phyloP scores from a whole-genome alignment of 176 grass and related monocot genomes.

The Guadua angustifolia region DNA sequence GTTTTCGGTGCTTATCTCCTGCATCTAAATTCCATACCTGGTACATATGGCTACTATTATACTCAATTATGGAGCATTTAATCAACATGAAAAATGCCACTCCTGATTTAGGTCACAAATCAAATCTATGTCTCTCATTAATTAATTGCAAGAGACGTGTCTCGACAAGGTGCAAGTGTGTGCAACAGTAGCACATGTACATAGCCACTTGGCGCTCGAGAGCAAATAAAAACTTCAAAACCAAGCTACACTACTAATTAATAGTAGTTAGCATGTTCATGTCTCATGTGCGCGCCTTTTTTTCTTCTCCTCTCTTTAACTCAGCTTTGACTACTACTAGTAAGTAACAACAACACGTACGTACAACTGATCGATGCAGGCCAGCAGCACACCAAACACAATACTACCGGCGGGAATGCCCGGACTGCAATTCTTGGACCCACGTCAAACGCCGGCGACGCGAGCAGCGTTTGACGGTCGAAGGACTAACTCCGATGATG shows the following conservation, averaged over 20 bases:
- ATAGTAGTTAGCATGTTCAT: conserved; percentile 6
- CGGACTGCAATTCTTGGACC: conserved; percentile 57
- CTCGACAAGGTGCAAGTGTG: neutral
- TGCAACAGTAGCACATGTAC: neutral
- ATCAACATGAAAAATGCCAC: neutral
- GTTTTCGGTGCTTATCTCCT: neutral
- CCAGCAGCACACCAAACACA: conserved; percentile 22
- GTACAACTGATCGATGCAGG: conserved; percentile 19
- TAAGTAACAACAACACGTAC: neutral
- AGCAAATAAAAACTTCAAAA: conserved; percentile 9
- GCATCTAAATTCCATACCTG: neutral
- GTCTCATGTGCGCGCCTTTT: neutral
- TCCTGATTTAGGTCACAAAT: conserved; percentile 4
- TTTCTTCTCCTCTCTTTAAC: conserved; percentile 21
- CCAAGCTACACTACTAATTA: conserved; percentile 25
- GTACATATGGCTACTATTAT: neutral
- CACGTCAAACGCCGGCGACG: conserved; percentile 14
- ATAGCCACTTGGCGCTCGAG: neutral
- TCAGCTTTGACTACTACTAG: neutral
- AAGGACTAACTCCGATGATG: conserved; percentile 38
- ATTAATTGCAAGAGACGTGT: conserved; percentile 3
- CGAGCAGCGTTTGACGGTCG: neutral
- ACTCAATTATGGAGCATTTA: neutral
- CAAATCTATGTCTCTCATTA: conserved; percentile 1
- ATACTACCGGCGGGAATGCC: conserved; percentile 29